These are phyloP conservation scores for Hypocrella siamensis DNA, from an alignment of 2,329 filamentous ascomycete species.

Conservation along the genomic window DNA sequence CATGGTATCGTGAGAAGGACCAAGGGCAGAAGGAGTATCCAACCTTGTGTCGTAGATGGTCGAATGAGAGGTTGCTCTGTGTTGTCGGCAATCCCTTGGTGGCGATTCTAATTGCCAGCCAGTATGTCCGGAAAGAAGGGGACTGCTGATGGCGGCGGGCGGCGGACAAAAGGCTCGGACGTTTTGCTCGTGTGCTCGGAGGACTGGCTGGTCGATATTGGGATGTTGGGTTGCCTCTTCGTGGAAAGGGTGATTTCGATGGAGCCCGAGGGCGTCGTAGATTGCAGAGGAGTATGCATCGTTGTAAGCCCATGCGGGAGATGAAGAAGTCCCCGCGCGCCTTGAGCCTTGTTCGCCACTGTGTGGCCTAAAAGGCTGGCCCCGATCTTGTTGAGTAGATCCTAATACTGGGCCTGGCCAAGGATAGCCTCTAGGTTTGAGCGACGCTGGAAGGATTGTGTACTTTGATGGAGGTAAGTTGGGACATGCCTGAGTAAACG, in stretches of 20 bases:
- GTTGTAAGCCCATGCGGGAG: background rate
- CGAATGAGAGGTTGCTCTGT: background rate
- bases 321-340: background rate
- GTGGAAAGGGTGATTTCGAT: background rate
- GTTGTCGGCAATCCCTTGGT: constrained; percentile 4
- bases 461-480: constrained; percentile 72
- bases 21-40: background rate
- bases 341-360: background rate
- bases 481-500: constrained; percentile 53
- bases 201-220: constrained; percentile 14
- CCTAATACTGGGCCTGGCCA: constrained; percentile 2
- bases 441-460: constrained; percentile 51
- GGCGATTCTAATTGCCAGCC: constrained; percentile 7
- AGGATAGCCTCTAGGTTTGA: constrained; percentile 7
- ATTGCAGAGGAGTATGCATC: background rate
- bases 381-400: constrained; percentile 4
- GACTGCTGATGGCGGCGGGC: constrained; percentile 14
- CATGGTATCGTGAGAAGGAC: background rate
- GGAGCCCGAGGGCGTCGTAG: background rate
- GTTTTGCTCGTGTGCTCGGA: constrained; percentile 20
- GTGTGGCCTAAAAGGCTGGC: background rate
- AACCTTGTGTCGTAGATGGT: background rate
- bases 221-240: constrained; percentile 6
- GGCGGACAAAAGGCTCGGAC: constrained; percentile 22
- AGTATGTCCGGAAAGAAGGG: constrained; percentile 14